phyloP scores from a whole-genome alignment of 768 basidiomycete genomes.

The Pseudohyphozyma bogoriensis region DNA sequence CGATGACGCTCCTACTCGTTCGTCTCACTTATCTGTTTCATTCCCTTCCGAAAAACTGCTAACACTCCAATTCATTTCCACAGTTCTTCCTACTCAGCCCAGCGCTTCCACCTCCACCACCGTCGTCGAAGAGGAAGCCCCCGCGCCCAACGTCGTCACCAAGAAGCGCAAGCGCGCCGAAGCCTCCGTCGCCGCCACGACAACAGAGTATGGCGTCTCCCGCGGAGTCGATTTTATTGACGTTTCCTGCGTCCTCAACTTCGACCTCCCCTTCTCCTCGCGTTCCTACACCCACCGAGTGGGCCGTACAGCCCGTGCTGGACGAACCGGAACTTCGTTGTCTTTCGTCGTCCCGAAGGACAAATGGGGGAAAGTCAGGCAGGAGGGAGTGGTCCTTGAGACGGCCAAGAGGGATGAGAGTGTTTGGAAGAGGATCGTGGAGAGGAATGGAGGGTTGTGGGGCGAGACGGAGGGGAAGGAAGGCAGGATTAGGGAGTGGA shows the following conservation, averaged over 20 bases:
- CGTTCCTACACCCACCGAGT: constrained; percentile 90
- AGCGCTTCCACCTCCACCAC: not conserved
- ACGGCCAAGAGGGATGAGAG: constrained; percentile 65
- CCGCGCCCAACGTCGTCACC: constrained; percentile 22
- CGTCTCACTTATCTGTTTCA: not conserved
- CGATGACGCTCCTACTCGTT: constrained; percentile 5
- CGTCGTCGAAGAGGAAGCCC: too few species aligned
- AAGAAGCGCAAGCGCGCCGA: constrained; percentile 41
- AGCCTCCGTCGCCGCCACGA: constrained; percentile 45
- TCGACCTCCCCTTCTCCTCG: constrained; percentile 82
- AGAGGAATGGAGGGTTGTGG: too few species aligned
- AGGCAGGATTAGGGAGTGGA: constrained; percentile 65
- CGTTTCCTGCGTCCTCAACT: constrained; percentile 94
- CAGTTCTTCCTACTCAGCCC: constrained; percentile 31
- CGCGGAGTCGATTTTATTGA: constrained; percentile 95
- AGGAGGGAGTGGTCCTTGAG: constrained; percentile 55
- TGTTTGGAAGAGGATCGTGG: constrained; percentile 60
- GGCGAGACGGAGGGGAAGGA: constrained; percentile 53
- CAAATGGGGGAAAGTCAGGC: constrained; percentile 39
- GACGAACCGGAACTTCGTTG: constrained; percentile 79
- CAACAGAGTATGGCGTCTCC: constrained; percentile 85
- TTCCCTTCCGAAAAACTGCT: not conserved
- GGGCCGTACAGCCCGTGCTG: constrained; percentile 91
- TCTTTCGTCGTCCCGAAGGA: constrained; percentile 63
- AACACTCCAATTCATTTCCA: not conserved